Evolutionary conservation across 2,329 filamentous ascomycete genomes (phyloP).

Genomic region (Beauveria pseudobassiana): DNA sequence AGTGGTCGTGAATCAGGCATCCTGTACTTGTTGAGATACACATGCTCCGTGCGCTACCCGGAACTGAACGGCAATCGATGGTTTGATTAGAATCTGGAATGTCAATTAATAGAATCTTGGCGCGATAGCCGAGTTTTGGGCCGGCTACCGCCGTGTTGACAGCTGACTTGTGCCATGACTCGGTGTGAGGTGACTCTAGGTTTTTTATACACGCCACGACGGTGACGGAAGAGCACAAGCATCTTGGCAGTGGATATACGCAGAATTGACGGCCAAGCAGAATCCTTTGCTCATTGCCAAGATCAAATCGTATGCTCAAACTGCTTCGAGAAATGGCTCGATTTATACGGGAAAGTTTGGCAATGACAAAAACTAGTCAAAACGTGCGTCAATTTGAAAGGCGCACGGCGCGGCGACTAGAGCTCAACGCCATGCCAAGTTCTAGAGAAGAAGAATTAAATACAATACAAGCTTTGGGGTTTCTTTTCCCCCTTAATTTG

Average conservation of each 20-base stretch:
- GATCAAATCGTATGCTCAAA: too few species aligned
- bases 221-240: neutral
- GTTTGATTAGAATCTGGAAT: too few species aligned
- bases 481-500: neutral
- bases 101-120: neutral
- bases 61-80: neutral
- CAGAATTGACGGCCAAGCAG: neutral
- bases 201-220: neutral
- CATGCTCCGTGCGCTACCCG: neutral
- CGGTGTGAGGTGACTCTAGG: slow-evolving; percentile 1
- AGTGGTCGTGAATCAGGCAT: too few species aligned
- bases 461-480: too few species aligned
- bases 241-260: neutral
- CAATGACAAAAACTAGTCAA: neutral
- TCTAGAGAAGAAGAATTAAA: too few species aligned
- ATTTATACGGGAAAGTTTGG: neutral
- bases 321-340: neutral
- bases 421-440: neutral
- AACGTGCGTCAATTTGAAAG: too few species aligned
- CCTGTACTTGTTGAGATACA: neutral
- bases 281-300: neutral
- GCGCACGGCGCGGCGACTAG: too few species aligned
- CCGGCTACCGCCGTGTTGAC: neutral
- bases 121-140: slow-evolving; percentile 2
- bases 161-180: neutral